These are phyloP conservation scores for Medicago ruthenica DNA, from an alignment of 306 rosid genomes.

Conservation along the genomic window DNA sequence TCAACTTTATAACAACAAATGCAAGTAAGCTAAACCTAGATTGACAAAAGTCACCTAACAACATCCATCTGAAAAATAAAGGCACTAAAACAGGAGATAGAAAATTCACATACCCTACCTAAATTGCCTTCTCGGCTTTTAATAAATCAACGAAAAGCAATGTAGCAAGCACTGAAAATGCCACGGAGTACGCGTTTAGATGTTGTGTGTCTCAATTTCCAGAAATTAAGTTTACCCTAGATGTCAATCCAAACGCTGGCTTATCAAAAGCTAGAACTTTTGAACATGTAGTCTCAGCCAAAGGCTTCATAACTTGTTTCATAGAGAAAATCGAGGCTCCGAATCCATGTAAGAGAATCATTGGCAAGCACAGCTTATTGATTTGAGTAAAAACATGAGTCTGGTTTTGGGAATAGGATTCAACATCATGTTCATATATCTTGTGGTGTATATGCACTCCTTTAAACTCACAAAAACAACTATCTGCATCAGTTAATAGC, in stretches of 20 bases:
- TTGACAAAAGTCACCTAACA: too few species aligned
- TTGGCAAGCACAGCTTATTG: constrained; percentile 62
- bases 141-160: constrained; percentile 68
- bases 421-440: constrained; percentile 63
- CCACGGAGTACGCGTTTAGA: constrained; percentile 81
- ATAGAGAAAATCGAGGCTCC: constrained; percentile 94
- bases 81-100: constrained; percentile 30
- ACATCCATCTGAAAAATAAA: constrained; percentile 31
- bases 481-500: constrained; percentile 79
- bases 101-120: constrained; percentile 73
- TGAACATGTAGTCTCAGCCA: constrained; percentile 71
- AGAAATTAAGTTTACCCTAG: constrained; percentile 62
- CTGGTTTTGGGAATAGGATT: constrained; percentile 45
- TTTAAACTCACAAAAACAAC: constrained; percentile 79
- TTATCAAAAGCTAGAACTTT: constrained; percentile 94
- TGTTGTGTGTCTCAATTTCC: constrained; percentile 54
- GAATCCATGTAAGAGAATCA: constrained; percentile 88
- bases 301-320: constrained; percentile 78
- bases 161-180: constrained; percentile 87
- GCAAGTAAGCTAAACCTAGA: too few species aligned
- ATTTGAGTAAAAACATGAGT: too few species aligned
- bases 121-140: constrained; percentile 74
- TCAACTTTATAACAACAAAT: too few species aligned
- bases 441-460: constrained; percentile 90
- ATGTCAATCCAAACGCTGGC: constrained; percentile 96